Conservation (phyloP, 495 filamentous ascomycete species). For the Massariosphaeria phaeospora region DNA sequence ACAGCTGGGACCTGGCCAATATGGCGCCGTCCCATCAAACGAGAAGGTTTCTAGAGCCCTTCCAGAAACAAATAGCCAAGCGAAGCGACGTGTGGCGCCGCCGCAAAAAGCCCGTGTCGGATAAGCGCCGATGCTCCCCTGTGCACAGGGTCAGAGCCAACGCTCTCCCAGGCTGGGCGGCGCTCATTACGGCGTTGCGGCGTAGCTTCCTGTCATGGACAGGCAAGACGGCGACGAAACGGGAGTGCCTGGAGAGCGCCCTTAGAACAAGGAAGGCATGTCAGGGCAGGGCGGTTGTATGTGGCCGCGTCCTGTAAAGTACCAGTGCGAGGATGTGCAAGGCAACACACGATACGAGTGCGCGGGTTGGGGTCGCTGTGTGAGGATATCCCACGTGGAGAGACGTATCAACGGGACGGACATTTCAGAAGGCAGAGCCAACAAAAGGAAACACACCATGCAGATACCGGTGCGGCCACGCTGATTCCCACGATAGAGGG, state of each 20-base stretch:
- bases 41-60: constrained; percentile 31
- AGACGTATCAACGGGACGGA: constrained; percentile 4
- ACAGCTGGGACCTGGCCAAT: constrained; percentile 17
- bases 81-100: constrained; percentile 17
- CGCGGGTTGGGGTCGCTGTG: not conserved
- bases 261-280: not conserved
- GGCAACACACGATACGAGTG: too few species aligned
- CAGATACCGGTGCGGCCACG: not conserved
- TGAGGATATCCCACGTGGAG: constrained; percentile 31
- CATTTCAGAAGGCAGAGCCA: not conserved
- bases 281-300: not conserved
- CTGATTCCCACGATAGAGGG: not conserved
- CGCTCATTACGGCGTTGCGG: not conserved
- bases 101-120: not conserved
- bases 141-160: constrained; percentile 2
- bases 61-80: constrained; percentile 33
- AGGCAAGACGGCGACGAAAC: constrained; percentile 1
- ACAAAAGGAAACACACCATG: constrained; percentile 22
- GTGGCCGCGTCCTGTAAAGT: not conserved
- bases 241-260: constrained; percentile 5
- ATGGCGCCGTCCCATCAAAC: constrained; percentile 25
- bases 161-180: constrained; percentile 5
- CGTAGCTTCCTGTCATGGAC: not conserved
- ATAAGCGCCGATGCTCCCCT: constrained; percentile 14
- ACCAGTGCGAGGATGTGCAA: constrained; percentile 3